These are phyloP conservation scores for Eragrostis curvula DNA, from an alignment of 176 grass and related monocot genomes.

Conservation along the genomic window DNA sequence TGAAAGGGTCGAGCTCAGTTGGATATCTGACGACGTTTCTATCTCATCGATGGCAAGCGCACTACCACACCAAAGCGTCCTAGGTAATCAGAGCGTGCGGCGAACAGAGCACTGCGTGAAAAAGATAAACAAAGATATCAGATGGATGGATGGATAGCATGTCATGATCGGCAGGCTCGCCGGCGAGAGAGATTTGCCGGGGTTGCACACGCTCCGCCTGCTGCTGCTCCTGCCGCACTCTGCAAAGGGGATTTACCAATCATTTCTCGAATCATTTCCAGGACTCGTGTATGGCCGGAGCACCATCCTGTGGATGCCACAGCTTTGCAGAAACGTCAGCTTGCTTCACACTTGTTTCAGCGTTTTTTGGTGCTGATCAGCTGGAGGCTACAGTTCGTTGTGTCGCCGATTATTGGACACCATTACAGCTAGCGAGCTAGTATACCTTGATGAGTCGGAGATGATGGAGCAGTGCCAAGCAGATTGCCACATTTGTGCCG, in stretches of 20 bases:
- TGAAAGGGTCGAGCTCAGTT: neutral
- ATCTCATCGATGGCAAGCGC: conserved; percentile 38
- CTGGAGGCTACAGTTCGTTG: neutral
- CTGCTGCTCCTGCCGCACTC: neutral
- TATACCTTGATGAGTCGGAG: neutral
- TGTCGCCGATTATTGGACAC: neutral
- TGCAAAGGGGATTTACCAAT: conserved; percentile 19
- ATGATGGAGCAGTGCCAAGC: neutral
- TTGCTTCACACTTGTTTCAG: neutral
- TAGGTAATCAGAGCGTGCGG: conserved; percentile 28
- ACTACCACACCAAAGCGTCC: conserved; percentile 5
- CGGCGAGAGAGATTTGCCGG: conserved; percentile 33
- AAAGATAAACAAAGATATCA: neutral
- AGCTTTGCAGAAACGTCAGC: neutral
- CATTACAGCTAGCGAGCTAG: neutral
- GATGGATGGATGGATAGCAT: neutral
- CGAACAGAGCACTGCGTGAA: neutral
- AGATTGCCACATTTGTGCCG: conserved; percentile 10
- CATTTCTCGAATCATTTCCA: conserved; percentile 48
- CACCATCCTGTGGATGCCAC: neutral
- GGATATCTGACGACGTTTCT: conserved; percentile 39
- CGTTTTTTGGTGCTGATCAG: neutral
- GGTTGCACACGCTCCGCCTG: conserved; percentile 46
- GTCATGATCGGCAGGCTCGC: neutral
- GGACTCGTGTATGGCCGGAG: neutral